Evolutionary conservation across 331 rosid species (phyloP).

Genomic region (Quercus lobata): DNA sequence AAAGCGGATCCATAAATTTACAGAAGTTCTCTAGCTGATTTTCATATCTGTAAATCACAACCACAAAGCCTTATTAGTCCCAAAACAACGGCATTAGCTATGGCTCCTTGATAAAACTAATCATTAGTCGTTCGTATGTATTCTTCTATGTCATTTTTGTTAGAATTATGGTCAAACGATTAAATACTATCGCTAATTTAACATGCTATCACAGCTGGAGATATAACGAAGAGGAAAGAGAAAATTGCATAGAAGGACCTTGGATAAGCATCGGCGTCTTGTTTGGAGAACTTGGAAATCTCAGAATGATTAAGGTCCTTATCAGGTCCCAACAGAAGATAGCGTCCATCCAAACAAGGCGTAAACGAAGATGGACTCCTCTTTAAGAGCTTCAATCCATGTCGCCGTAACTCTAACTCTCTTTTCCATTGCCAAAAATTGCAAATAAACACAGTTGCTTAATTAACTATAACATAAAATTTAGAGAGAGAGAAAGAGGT

Average conservation of each 20-base stretch:
- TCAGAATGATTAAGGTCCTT: conserved; percentile 62
- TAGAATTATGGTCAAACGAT: too few relatives aligned
- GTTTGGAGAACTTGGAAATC: conserved; percentile 74
- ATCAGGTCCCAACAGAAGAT: conserved; percentile 78
- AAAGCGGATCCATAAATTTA: conserved; percentile 61
- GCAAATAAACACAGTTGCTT: background rate
- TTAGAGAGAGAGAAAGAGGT: background rate
- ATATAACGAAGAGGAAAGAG: background rate
- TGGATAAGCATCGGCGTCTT: conserved; percentile 83
- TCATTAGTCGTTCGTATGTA: too few relatives aligned
- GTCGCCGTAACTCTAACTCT: conserved; percentile 69
- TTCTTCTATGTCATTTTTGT: too few relatives aligned
- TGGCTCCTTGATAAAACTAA: too few relatives aligned
- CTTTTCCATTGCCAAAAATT: conserved; percentile 24
- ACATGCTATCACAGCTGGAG: too few relatives aligned
- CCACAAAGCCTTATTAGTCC: background rate
- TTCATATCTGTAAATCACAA: conserved; percentile 52
- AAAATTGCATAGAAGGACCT: conserved; percentile 31
- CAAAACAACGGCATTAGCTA: too few relatives aligned
- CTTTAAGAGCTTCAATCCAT: conserved; percentile 78
- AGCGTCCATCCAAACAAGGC: conserved; percentile 85
- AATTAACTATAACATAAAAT: background rate
- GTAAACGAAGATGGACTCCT: conserved; percentile 89
- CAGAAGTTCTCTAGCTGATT: conserved; percentile 60
- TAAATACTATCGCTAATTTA: too few relatives aligned